A percentile compares a stretch with the other conserved stretches of the same genome.
These are phyloP conservation scores for Prunella vulgaris DNA, from an alignment of 257 asterid genomes.

Conservation along the genomic window DNA sequence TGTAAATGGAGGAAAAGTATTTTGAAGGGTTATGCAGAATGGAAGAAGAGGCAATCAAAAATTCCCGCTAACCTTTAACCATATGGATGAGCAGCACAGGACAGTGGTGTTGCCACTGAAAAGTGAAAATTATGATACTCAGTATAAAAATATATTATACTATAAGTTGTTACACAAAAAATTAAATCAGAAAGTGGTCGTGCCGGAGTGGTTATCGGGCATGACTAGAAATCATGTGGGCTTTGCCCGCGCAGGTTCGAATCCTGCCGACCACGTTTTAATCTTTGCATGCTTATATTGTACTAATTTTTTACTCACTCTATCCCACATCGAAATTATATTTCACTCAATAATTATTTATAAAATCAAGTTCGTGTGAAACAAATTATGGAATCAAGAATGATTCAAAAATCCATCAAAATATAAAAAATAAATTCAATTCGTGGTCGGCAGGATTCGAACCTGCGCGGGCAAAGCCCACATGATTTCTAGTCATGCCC, in stretches of 20 bases:
- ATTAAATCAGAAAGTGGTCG: slow-evolving; percentile 45
- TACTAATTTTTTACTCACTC: no score
- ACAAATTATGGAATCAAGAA: no score
- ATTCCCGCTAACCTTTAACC: slow-evolving; percentile 21
- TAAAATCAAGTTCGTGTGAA: no score
- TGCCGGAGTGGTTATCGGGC: slow-evolving; percentile 99
- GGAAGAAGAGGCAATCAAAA: not conserved
- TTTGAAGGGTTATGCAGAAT: no score
- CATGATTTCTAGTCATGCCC: slow-evolving; percentile 99
- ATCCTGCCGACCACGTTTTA: slow-evolving; percentile 99
- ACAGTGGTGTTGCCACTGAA: slow-evolving; percentile 10
- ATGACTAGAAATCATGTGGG: slow-evolving; percentile 99
- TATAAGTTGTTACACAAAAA: not conserved
- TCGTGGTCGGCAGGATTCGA: slow-evolving; percentile 99
- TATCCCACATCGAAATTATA: no score
- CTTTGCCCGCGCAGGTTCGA: slow-evolving; percentile 99
- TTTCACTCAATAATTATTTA: no score
- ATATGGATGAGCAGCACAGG: slow-evolving; percentile 24
- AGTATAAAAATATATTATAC: not conserved
- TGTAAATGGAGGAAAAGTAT: not conserved
- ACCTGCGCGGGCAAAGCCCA: slow-evolving; percentile 99
- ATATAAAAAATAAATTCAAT: no score
- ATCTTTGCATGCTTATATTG: no score
- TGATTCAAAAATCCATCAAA: no score
- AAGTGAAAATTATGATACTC: slow-evolving; percentile 18